A percentile compares a stretch with the other conserved stretches of the same genome.
Conservation (phyloP, 441 rosid genomes). For the Erodium chrysanthum region DNA sequence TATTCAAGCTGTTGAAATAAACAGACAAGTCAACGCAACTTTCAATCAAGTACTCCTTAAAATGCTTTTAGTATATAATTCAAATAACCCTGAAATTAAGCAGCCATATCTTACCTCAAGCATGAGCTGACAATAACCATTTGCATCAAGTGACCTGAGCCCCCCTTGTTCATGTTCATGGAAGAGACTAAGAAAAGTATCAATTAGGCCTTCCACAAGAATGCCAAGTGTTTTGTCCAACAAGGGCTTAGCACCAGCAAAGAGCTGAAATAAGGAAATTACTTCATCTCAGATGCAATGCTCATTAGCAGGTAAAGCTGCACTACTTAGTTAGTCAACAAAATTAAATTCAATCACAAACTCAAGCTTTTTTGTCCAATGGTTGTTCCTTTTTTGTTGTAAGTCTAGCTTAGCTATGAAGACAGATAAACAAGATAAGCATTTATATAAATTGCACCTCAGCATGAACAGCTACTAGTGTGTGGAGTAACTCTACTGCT, state of each 20-base stretch:
- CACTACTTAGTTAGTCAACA: not conserved
- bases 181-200: constrained; percentile 73
- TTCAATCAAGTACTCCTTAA: too few species aligned
- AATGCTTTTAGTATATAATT: too few species aligned
- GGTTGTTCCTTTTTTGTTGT: too few species aligned
- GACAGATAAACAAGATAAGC: not conserved
- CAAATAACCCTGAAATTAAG: too few species aligned
- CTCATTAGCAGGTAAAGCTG: not conserved
- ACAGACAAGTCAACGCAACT: not conserved
- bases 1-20: constrained; percentile 67
- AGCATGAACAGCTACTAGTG: constrained; percentile 86
- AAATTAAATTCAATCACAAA: not conserved
- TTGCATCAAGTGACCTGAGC: constrained; percentile 64
- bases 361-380: not conserved
- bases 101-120: constrained; percentile 51
- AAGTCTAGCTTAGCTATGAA: too few species aligned
- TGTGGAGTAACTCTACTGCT: constrained; percentile 83
- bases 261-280: constrained; percentile 41
- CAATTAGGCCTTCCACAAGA: constrained; percentile 90
- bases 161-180: constrained; percentile 54
- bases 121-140: constrained; percentile 97
- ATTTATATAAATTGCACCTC: constrained; percentile 38
- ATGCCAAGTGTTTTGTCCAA: constrained; percentile 91
- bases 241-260: constrained; percentile 87
- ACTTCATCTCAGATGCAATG: not conserved